Evolutionary conservation across 495 filamentous ascomycete species (phyloP).

Genomic region (Talaromyces stipitatus): DNA sequence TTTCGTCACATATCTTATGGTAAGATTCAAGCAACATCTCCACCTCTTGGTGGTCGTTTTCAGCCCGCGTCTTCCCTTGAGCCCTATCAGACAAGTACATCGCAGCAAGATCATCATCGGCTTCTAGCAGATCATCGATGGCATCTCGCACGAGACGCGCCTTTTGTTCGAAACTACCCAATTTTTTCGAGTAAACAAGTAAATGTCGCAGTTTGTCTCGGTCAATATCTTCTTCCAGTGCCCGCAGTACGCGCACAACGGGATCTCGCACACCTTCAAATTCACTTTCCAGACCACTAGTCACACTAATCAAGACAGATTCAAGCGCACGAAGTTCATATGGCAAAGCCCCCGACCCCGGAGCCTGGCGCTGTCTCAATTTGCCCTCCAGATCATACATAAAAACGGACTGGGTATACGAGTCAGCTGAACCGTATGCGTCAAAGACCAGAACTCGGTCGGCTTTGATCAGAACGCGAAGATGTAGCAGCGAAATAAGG

Average conservation of each 20-base stretch:
- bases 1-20: constrained; percentile 95
- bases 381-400: constrained; percentile 82
- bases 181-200: constrained; percentile 86
- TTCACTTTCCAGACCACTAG: constrained; percentile 80
- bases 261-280: constrained; percentile 90
- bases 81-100: constrained; percentile 93
- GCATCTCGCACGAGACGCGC: constrained; percentile 90
- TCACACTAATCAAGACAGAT: constrained; percentile 56
- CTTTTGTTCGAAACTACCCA: constrained; percentile 96
- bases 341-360: constrained; percentile 43
- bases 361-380: constrained; percentile 46
- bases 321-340: constrained; percentile 58
- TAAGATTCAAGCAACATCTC: constrained; percentile 96
- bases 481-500: constrained; percentile 86
- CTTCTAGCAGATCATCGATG: constrained; percentile 93
- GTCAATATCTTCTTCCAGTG: constrained; percentile 95
- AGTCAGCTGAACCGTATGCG: constrained; percentile 88
- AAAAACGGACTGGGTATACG: constrained; percentile 90
- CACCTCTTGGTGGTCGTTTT: constrained; percentile 91
- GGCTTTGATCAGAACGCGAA: constrained; percentile 88
- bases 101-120: constrained; percentile 87
- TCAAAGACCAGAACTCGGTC: constrained; percentile 94
- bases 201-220: constrained; percentile 85
- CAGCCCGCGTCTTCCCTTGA: constrained; percentile 62
- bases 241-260: constrained; percentile 77